These are phyloP conservation scores for Colletotrichum chrysophilum DNA, from an alignment of 2,329 filamentous ascomycete species.

Conservation along the genomic window DNA sequence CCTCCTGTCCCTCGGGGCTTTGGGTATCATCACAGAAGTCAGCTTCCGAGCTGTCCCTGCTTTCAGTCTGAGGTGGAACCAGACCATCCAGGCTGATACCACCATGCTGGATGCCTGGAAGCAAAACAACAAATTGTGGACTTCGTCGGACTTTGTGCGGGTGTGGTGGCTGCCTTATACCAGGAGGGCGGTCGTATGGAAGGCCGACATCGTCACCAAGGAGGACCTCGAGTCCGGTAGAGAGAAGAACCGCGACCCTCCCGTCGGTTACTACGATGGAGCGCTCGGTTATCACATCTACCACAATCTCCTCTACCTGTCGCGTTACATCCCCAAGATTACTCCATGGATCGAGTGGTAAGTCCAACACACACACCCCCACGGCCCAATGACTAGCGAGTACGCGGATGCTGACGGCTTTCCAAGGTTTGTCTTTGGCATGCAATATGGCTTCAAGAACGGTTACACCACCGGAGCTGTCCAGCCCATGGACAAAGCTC, in stretches of 20 bases:
- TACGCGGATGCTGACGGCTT: not conserved
- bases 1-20: slow-evolving; percentile 83
- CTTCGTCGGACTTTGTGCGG: slow-evolving; percentile 82
- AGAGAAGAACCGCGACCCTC: slow-evolving; percentile 65
- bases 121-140: slow-evolving; percentile 75
- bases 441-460: slow-evolving; percentile 92
- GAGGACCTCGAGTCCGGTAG: slow-evolving; percentile 62
- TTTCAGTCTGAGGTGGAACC: slow-evolving; percentile 85
- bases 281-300: slow-evolving; percentile 87
- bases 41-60: slow-evolving; percentile 81
- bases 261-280: slow-evolving; percentile 80
- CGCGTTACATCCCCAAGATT: slow-evolving; percentile 78
- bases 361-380: not conserved
- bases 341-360: slow-evolving; percentile 89
- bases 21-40: slow-evolving; percentile 91
- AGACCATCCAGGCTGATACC: slow-evolving; percentile 75
- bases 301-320: slow-evolving; percentile 85
- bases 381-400: not conserved
- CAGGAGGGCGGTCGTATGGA: slow-evolving; percentile 86
- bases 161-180: slow-evolving; percentile 99
- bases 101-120: slow-evolving; percentile 77
- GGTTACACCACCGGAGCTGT: slow-evolving; percentile 72
- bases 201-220: slow-evolving; percentile 76
- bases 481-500: slow-evolving; percentile 79
- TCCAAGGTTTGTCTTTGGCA: slow-evolving; percentile 87